Evolutionary conservation across 371 early-diverging fungal genomes (phyloP).

Genomic region (Mucor saturninus): DNA sequence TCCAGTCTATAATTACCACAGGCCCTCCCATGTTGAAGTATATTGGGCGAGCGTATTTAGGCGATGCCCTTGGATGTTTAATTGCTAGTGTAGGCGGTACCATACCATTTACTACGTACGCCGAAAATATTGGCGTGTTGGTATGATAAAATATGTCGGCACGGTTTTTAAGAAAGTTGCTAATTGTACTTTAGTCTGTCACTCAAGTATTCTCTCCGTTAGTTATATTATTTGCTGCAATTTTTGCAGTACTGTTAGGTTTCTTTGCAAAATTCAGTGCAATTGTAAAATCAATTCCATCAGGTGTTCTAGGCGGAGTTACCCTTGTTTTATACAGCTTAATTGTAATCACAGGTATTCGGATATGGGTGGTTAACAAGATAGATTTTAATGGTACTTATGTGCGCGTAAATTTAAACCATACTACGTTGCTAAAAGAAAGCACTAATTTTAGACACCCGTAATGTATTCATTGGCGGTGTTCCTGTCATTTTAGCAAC

Average conservation of each 20-base stretch:
- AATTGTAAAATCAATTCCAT: slow-evolving; percentile 45
- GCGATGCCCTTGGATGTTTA: slow-evolving; percentile 60
- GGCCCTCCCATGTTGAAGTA: slow-evolving; percentile 38
- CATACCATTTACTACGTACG: slow-evolving; percentile 57
- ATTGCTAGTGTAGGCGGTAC: slow-evolving; percentile 50
- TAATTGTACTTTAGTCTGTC: slow-evolving; percentile 17
- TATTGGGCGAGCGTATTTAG: slow-evolving; percentile 57
- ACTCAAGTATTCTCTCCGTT: slow-evolving; percentile 51
- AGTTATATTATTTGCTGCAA: slow-evolving; percentile 40
- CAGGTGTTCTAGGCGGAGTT: slow-evolving; percentile 50
- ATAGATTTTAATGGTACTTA: slow-evolving; percentile 37
- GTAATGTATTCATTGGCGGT: slow-evolving; percentile 46
- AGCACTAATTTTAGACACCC: slow-evolving; percentile 16
- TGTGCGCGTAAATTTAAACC: too few relatives aligned
- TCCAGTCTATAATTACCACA: slow-evolving; percentile 40
- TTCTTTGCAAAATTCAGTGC: slow-evolving; percentile 55
- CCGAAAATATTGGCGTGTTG: slow-evolving; percentile 59
- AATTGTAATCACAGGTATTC: slow-evolving; percentile 48
- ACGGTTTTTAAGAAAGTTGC: neutral
- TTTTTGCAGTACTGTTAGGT: slow-evolving; percentile 44
- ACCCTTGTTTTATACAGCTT: slow-evolving; percentile 46
- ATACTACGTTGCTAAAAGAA: too few relatives aligned
- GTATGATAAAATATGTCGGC: slow-evolving; percentile 39
- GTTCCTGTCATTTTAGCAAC: slow-evolving; percentile 29
- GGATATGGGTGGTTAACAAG: slow-evolving; percentile 49